Conservation (phyloP, 2,329 filamentous ascomycete genomes). For the Bipolaris cookei region DNA sequence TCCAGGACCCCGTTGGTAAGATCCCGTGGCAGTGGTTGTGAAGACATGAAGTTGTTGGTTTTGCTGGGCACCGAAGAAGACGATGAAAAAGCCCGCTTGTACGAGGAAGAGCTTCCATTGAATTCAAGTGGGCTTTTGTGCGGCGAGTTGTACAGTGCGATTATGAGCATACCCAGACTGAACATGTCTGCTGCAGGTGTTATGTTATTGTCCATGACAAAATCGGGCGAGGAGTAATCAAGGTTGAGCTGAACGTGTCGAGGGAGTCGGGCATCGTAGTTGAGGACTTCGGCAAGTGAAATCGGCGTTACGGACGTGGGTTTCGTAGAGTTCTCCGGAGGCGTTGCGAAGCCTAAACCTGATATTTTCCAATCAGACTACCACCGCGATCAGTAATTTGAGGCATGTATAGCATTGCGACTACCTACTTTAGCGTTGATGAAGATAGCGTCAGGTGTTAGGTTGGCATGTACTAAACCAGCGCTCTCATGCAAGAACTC, state of each 20-base stretch:
- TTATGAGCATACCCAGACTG: slow-evolving; percentile 84
- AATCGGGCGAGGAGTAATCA: slow-evolving; percentile 94
- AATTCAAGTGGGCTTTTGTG: slow-evolving; percentile 85
- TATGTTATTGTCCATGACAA: slow-evolving; percentile 88
- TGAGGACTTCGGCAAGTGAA: slow-evolving; percentile 80
- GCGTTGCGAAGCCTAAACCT: slow-evolving; percentile 87
- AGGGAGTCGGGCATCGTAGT: slow-evolving; percentile 84
- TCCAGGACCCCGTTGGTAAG: slow-evolving; percentile 78
- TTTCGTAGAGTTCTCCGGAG: slow-evolving; percentile 75
- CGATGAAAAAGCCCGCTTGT: slow-evolving; percentile 82
- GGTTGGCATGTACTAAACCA: slow-evolving; percentile 88
- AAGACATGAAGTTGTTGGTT: slow-evolving; percentile 83
- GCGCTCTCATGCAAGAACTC: slow-evolving; percentile 97
- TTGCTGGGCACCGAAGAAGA: slow-evolving; percentile 79
- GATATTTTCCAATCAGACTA: slow-evolving; percentile 98
- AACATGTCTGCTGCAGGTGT: slow-evolving; percentile 90
- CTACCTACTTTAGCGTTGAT: slow-evolving; percentile 83
- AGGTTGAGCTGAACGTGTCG: slow-evolving; percentile 84
- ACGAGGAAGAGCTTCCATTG: slow-evolving; percentile 79
- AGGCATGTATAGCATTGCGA: slow-evolving; percentile 17
- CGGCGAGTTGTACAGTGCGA: slow-evolving; percentile 93
- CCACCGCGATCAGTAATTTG: slow-evolving; percentile 37
- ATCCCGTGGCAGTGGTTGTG: slow-evolving; percentile 78
- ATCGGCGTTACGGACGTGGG: slow-evolving; percentile 79
- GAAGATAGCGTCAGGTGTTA: slow-evolving; percentile 91